Percentiles rank a stretch among this genome's conserved stretches.
Conservation (phyloP, 495 filamentous ascomycete species). For the Talaromyces ruber region DNA sequence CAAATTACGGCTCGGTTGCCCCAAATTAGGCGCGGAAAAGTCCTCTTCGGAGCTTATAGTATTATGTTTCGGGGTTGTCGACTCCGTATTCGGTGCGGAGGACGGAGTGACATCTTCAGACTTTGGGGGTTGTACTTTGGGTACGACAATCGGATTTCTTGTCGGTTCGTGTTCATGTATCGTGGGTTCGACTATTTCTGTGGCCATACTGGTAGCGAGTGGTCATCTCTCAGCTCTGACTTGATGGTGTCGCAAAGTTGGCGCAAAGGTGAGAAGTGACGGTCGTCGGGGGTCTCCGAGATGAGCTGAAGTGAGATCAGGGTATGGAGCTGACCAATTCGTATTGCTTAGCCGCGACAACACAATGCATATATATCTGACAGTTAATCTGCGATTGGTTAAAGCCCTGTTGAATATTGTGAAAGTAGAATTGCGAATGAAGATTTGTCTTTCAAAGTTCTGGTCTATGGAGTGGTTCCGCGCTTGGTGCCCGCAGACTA, state of each 20-base stretch:
- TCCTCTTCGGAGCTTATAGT: background rate
- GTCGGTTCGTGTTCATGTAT: conserved; percentile 27
- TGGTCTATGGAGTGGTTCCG: background rate
- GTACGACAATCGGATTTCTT: conserved; percentile 22
- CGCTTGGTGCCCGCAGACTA: background rate
- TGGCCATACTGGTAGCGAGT: conserved; percentile 32
- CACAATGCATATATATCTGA: background rate
- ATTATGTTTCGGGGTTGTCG: background rate
- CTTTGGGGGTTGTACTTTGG: conserved; percentile 7
- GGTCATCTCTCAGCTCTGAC: conserved; percentile 21
- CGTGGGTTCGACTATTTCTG: conserved; percentile 34
- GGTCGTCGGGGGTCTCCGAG: background rate
- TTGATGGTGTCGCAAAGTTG: background rate
- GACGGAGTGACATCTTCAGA: conserved; percentile 12
- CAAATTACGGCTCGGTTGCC: conserved; percentile 30
- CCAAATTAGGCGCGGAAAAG: conserved; percentile 19
- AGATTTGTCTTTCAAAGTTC: background rate
- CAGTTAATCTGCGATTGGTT: background rate
- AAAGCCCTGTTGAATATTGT: background rate
- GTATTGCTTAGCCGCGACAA: background rate
- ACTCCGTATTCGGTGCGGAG: background rate
- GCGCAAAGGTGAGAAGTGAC: background rate
- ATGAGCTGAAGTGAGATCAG: background rate
- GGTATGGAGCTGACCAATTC: background rate
- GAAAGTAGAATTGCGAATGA: background rate